These are phyloP conservation scores for Polyporus arcularius DNA, from an alignment of 768 basidiomycete species.

Conservation along the genomic window DNA sequence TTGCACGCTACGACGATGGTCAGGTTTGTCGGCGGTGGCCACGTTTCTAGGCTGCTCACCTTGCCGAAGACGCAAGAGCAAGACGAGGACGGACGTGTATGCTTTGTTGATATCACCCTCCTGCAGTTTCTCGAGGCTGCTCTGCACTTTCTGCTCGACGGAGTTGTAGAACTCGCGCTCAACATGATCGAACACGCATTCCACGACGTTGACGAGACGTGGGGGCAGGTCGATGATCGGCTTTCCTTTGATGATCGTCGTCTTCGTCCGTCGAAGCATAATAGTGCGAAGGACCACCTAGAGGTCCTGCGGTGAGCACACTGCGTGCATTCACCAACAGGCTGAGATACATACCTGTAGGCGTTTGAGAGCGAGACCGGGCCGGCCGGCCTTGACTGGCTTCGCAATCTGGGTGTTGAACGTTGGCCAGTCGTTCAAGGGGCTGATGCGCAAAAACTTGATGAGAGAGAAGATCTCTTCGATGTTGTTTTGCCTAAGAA, in stretches of 20 bases:
- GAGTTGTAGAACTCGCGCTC: conserved; percentile 82
- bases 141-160: conserved; percentile 38
- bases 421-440: conserved; percentile 73
- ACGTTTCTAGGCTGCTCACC: conserved; percentile 46
- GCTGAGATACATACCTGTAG: conserved; percentile 56
- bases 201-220: conserved; percentile 67
- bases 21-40: not conserved
- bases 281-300: conserved; percentile 80
- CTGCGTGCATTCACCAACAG: not conserved
- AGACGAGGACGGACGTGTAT: conserved; percentile 70
- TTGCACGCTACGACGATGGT: conserved; percentile 69
- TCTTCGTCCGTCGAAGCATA: conserved; percentile 90
- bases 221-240: conserved; percentile 79
- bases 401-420: conserved; percentile 81
- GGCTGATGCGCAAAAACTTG: conserved; percentile 83
- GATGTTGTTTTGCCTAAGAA: conserved; percentile 79
- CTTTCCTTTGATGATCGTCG: conserved; percentile 72
- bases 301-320: not conserved
- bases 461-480: conserved; percentile 88
- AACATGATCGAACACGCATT: conserved; percentile 73
- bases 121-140: conserved; percentile 64
- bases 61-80: conserved; percentile 85
- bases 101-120: conserved; percentile 50
- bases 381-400: conserved; percentile 73
- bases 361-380: conserved; percentile 74